Base-by-base conservation (phyloP, 1,284 basidiomycete species). In the Singerocomus inundabilis region DNA sequence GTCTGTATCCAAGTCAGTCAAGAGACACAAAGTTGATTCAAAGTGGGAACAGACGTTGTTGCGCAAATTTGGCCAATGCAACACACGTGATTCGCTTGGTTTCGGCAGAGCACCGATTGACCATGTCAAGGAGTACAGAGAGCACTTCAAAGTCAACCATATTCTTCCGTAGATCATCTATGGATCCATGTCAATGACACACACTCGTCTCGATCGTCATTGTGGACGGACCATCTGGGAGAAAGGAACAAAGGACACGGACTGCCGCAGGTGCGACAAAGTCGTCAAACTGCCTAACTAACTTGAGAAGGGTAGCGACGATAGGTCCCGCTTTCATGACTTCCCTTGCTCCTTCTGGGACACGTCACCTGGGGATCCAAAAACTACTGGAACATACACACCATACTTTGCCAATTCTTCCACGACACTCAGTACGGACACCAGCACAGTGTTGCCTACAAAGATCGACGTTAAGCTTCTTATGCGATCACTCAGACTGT, bases 221-320 rank as follows among this genome's bases (percentile, higher is more conserved):
- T n/a, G 3, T 28, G 34, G 12, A 48, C 39, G n/a, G 24, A 68
- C 65, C 44, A 9, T 69, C 59, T 21, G 40, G 45, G 15, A 64
- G 60, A 26, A 68, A 49, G 15, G 54, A 53, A 12, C 65, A 61
- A 21, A 68, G 49, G 1, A 62, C 57, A 15, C 53, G 60, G 6
- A 50, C 55, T 10, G 67, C 67, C 6, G 60, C 61, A 0, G 67
- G 65, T n/a, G 63, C 49, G 10, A 66, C 67, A 31, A 64, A 65
- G 41, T 69, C 60, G 24, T 69, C 67, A 28, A 29, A 53, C 24
- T 47, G 47, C 16, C 48, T 46, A 33, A 59, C 42, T 10, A 66
- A 28, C 26, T 46, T 67, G 35, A 66, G 44, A 43, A 65, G 51
- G 1, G 55, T 56, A 13, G 48, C 33, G 8, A 61, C 26, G 1